Evolutionary conservation across 306 rosid genomes (phyloP).

Genomic region (Rosa persica): DNA sequence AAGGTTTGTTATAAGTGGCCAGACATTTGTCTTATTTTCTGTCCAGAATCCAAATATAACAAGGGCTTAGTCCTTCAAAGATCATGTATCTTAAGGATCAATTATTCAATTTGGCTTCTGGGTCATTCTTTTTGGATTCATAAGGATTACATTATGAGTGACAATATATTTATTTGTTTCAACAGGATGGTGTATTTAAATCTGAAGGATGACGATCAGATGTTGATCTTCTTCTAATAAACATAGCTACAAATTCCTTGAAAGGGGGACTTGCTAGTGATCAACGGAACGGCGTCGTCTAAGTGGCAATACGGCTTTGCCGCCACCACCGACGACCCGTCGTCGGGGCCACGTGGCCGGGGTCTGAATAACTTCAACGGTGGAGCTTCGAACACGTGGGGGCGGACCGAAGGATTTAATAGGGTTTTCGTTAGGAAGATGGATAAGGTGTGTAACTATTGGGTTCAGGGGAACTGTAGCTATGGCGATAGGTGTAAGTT

Average conservation of each 20-base stretch:
- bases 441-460: slow-evolving; percentile 70
- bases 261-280: slow-evolving; percentile 47
- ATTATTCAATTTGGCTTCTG: slow-evolving; percentile 1
- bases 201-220: slow-evolving; percentile 60
- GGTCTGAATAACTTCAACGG: slow-evolving; percentile 41
- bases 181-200: slow-evolving; percentile 69
- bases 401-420: slow-evolving; percentile 53
- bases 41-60: neutral
- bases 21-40: neutral
- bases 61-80: neutral
- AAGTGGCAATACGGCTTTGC: slow-evolving; percentile 58
- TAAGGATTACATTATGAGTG: neutral
- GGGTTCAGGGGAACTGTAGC: slow-evolving; percentile 74
- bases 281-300: slow-evolving; percentile 54
- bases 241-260: slow-evolving; percentile 45
- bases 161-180: slow-evolving; percentile 16
- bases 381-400: slow-evolving; percentile 48
- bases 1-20: neutral
- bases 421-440: slow-evolving; percentile 51
- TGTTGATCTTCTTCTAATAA: slow-evolving; percentile 62
- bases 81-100: neutral
- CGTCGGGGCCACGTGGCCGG: slow-evolving; percentile 47
- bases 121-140: neutral
- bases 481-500: slow-evolving; percentile 77
- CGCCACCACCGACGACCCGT: slow-evolving; percentile 38